Conservation (phyloP, 83 land plant genomes). For the Isoetes engelmannii region DNA sequence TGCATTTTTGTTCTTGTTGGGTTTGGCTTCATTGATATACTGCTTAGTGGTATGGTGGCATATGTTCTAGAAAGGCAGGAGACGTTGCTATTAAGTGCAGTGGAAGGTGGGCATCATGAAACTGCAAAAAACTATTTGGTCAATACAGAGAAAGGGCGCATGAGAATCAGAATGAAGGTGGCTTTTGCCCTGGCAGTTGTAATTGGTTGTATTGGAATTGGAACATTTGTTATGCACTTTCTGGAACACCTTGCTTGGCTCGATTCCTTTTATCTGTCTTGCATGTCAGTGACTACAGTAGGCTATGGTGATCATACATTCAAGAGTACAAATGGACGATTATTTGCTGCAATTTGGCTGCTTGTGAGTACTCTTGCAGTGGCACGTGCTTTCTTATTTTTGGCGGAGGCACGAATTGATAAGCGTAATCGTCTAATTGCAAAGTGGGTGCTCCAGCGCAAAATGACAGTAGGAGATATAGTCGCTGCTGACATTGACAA, state of each 20-base stretch:
- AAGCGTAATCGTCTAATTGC: conserved; percentile 59
- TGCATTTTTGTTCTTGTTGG: conserved; percentile 12
- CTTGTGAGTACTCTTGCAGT: conserved; percentile 70
- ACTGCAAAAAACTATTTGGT: conserved; percentile 14
- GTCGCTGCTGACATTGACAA: conserved; percentile 70
- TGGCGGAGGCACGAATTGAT: conserved; percentile 71
- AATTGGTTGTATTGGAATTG: conserved; percentile 49
- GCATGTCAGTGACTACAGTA: conserved; percentile 81
- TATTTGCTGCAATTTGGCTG: conserved; percentile 75
- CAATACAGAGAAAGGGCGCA: conserved; percentile 13
- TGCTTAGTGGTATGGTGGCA: conserved; percentile 16
- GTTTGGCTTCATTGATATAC: conserved; percentile 12
- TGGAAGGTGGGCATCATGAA: conserved; percentile 15
- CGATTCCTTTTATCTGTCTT: conserved; percentile 68
- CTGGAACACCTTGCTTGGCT: conserved; percentile 59
- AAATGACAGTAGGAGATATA: conserved; percentile 60
- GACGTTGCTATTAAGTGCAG: conserved; percentile 6
- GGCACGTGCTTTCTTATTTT: conserved; percentile 66
- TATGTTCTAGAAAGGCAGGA: conserved; percentile 15
- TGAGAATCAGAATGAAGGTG: conserved; percentile 73
- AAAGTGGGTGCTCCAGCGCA: conserved; percentile 57
- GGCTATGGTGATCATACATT: conserved; percentile 83
- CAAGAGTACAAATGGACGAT: conserved; percentile 41
- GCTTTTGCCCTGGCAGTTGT: conserved; percentile 64
- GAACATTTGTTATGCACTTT: conserved; percentile 44